A percentile compares a stretch with the other conserved stretches of the same genome.
phyloP scores from a whole-genome alignment of 371 early-diverging fungal genomes.

The Thermomucor indicae-seudaticae region DNA sequence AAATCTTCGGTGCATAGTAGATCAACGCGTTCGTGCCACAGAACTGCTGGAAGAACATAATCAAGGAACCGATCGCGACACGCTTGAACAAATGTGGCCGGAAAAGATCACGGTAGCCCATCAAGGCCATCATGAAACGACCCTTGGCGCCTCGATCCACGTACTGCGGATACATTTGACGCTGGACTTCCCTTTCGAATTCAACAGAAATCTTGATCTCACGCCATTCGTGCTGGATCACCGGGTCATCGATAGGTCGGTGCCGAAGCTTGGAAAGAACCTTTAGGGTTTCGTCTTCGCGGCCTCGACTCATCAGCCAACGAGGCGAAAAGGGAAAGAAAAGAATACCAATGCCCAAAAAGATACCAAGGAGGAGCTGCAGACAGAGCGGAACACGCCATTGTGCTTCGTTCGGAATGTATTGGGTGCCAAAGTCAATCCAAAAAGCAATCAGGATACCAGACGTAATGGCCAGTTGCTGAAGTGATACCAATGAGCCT shows the following conservation, averaged over 20 bases:
- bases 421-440: conserved; percentile 60
- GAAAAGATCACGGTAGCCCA: conserved; percentile 73
- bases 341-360: conserved; percentile 63
- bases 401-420: conserved; percentile 44
- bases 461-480: conserved; percentile 85
- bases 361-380: conserved; percentile 70
- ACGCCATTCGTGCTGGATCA: conserved; percentile 66
- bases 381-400: conserved; percentile 81
- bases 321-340: conserved; percentile 89
- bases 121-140: conserved; percentile 38
- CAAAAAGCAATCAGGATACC: conserved; percentile 68
- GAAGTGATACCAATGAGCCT: conserved; percentile 81
- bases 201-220: conserved; percentile 69
- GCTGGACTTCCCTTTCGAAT: conserved; percentile 60
- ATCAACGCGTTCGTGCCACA: conserved; percentile 73
- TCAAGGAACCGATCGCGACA: conserved; percentile 54
- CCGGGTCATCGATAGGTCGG: conserved; percentile 44
- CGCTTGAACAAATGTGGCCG: conserved; percentile 56
- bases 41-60: conserved; percentile 74
- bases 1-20: conserved; percentile 70
- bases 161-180: conserved; percentile 30
- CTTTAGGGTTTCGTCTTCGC: conserved; percentile 64
- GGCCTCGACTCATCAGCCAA: conserved; percentile 70
- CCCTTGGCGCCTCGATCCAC: conserved; percentile 15
- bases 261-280: conserved; percentile 73